phyloP scores from a whole-genome alignment of 2,329 filamentous ascomycete species.

The Chrysoporthe deuterocubensis region DNA sequence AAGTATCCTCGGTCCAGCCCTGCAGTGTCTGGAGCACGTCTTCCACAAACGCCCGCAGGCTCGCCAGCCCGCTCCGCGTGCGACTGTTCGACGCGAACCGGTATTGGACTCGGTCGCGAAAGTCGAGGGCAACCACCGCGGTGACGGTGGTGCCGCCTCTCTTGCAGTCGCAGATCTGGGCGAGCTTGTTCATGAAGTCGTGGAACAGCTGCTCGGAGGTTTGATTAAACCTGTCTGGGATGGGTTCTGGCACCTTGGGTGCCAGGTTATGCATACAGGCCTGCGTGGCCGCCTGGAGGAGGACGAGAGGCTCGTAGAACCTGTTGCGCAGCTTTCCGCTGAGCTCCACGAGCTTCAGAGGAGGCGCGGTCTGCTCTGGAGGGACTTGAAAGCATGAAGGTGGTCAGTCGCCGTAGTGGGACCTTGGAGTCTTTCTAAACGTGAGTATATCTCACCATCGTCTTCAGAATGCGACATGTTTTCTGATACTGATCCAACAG shows the following conservation, averaged over 20 bases:
- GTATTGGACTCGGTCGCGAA: slow-evolving; percentile 34
- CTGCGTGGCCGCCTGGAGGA: slow-evolving; percentile 17
- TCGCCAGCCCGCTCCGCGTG: slow-evolving; percentile 14
- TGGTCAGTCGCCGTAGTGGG: slow-evolving; percentile 8
- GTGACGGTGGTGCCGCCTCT: slow-evolving; percentile 34
- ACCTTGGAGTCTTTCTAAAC: neutral
- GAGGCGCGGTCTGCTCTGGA: neutral
- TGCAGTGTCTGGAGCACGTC: slow-evolving; percentile 30
- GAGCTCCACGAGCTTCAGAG: neutral
- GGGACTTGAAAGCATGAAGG: slow-evolving; percentile 26
- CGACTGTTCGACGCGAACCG: slow-evolving; percentile 37
- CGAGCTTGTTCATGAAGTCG: slow-evolving; percentile 37
- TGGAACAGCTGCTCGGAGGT: slow-evolving; percentile 29
- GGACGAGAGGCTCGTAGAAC: slow-evolving; percentile 27
- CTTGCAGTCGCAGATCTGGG: slow-evolving; percentile 37
- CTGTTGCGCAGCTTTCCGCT: slow-evolving; percentile 11
- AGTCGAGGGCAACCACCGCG: slow-evolving; percentile 33
- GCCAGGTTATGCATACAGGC: slow-evolving; percentile 16
- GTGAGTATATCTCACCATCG: neutral
- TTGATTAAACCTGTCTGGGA: slow-evolving; percentile 18
- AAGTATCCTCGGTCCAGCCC: neutral
- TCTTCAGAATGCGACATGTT: neutral
- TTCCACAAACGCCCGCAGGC: slow-evolving; percentile 20
- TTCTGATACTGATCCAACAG: neutral
- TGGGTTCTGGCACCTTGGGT: slow-evolving; percentile 8